Evolutionary conservation across 192 early-diverging fungal genomes (phyloP), one percentile per base, ranked within the genome.

Genomic region (Tieghemiomyces parasiticus): DNA sequence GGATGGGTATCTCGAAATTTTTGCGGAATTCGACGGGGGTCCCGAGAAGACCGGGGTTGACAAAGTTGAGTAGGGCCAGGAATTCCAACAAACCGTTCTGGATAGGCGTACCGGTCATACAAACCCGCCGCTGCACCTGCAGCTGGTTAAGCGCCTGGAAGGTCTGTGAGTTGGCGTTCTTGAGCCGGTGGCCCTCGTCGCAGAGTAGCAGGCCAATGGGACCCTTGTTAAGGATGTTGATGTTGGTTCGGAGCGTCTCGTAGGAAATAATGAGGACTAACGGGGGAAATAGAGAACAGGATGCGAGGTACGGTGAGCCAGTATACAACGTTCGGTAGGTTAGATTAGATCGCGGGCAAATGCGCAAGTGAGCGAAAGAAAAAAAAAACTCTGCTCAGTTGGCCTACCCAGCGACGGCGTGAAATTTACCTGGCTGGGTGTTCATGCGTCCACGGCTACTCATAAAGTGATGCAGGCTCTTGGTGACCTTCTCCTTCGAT

Each of bases 221-320:
- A 2, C 85, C 78, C 12, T 86, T 82, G 3, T 75, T 65, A 9
- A 99, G 66, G n/a, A 86, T 77, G 10, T 74, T 69, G 2, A 85
- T 80, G 63, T 97, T 88, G 3, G 80, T 74, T 34, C 96, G 83
- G 55, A 99, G 70, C 26, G 89, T 89, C 73, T 99, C 96, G 62
- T 99, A 99, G 2, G 93, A 97, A 50, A 99, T 92, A 38, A 99
- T 99, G 28, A 99, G 67, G 4, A 99, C 93, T n/a, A n/a, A n/a
- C n/a, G n/a, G n/a, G n/a, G n/a, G n/a, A n/a, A n/a, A n/a, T n/a
- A n/a, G n/a, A n/a, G n/a, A n/a, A n/a, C n/a, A n/a, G n/a, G n/a
- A n/a, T n/a, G n/a, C n/a, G n/a, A n/a, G n/a, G n/a, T n/a, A n/a
- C n/a, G n/a, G n/a, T n/a, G n/a, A n/a, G n/a, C n/a, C n/a, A n/a